Base-by-base conservation (phyloP, 2,329 filamentous ascomycete species). In the Aspergillus jensenii region DNA sequence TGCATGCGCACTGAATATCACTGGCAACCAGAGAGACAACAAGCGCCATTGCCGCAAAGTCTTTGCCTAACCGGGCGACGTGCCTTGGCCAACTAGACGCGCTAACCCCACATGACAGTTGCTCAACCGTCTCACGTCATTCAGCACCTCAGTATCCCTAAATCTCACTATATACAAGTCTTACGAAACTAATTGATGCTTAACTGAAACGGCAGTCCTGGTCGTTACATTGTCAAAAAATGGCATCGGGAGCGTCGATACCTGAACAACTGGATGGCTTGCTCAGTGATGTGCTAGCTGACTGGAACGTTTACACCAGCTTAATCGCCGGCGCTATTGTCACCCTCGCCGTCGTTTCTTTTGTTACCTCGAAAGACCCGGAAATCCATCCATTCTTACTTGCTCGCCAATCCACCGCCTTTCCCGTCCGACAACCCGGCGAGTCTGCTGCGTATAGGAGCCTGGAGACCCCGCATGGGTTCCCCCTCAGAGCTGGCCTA, bases 301-400 rank as follows among this genome's bases (percentile, higher is more conserved):
- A 90, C 75, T 97, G 93, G 92, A 91, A 95, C 73, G 76, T 84
- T 64, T 90, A 89, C 78, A 91, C 90, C 31, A 95, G 90, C 3
- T 69, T 86, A 43, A 81, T 99, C 62, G 82, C 86, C 46, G 84
- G 88, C 23, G 70, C 84, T 59, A 80, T 97, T 44, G 78, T 88
- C 60, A 79, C 82, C 55, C 83, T 92, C 68, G 75, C 93, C 56
- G 82, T 87, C 57, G 92, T 90, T 75, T 84, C 87, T 45, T 77
- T 96, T 63, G 79, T 90, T 67, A 86, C 86, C 60, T 83, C 85
- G 51, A 84, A 86, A 59, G 93, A 97, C 53, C 90, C 95, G 6
- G 95, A 99, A 78, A 89, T 90, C 5, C 95, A 98, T 75, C 93
- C 95, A 35, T 87, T 96, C 75, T 84, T 98, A 48, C 87, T 99